Evolutionary conservation across 2,329 filamentous ascomycete species (phyloP).

Genomic region (Monosporascus sp.): DNA sequence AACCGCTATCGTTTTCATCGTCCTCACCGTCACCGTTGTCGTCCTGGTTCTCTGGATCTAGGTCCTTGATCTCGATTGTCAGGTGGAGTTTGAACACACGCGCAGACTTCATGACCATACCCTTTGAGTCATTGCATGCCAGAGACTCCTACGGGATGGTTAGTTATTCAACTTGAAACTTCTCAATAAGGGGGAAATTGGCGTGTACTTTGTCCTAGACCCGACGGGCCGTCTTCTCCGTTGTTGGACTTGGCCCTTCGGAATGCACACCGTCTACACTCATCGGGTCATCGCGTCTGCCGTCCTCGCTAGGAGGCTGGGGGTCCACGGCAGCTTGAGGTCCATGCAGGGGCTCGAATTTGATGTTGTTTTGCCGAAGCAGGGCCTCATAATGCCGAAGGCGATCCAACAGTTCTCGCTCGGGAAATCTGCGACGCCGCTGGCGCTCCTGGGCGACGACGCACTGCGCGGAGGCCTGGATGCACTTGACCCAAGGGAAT

Average conservation of each 20-base stretch:
- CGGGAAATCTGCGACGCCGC: constrained; percentile 44
- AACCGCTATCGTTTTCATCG: constrained; percentile 17
- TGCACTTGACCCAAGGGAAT: constrained; percentile 54
- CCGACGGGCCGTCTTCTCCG: no score
- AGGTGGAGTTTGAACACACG: no score
- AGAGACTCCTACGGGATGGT: no score
- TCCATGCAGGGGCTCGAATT: constrained; percentile 42
- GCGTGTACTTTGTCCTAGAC: no score
- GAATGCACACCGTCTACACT: constrained; percentile 7
- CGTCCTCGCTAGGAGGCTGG: constrained; percentile 4
- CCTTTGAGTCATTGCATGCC: no score
- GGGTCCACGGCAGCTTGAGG: constrained; percentile 9
- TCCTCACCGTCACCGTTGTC: constrained; percentile 1
- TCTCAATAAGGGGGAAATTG: no score
- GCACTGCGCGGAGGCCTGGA: constrained; percentile 39
- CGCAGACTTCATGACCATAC: no score
- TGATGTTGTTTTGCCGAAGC: constrained; percentile 48
- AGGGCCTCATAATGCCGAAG: constrained; percentile 53
- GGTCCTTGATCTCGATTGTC: no score
- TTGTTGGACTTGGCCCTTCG: no score
- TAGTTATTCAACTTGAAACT: no score
- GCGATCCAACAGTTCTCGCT: constrained; percentile 52
- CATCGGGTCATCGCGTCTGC: constrained; percentile 12
- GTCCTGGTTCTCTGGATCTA: no score
- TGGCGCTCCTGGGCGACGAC: constrained; percentile 33